phyloP scores from a whole-genome alignment of 2,329 filamentous ascomycete genomes.

The Fusarium albosuccineum region DNA sequence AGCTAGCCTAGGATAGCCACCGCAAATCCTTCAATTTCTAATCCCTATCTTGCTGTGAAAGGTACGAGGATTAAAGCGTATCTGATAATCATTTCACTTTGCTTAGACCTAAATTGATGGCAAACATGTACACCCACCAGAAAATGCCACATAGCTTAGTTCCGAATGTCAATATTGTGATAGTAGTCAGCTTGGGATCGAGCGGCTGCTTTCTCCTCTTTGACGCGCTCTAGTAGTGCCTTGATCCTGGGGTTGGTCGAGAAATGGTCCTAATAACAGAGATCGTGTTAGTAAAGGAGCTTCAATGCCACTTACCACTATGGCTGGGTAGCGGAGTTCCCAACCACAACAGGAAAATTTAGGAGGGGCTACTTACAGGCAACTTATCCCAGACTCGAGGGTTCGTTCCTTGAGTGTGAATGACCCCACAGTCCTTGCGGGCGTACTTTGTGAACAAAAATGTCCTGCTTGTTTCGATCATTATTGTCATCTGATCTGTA shows the following conservation, averaged over 20 bases:
- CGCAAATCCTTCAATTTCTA: too few relatives aligned
- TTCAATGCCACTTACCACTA: too few relatives aligned
- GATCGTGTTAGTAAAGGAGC: too few relatives aligned
- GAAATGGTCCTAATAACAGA: constrained; percentile 19
- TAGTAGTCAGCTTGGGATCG: constrained; percentile 12
- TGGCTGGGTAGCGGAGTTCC: too few relatives aligned
- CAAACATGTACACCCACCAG: too few relatives aligned
- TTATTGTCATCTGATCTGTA: constrained; percentile 31
- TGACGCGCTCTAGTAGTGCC: neutral
- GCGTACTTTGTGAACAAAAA: constrained; percentile 30
- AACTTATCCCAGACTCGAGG: constrained; percentile 24
- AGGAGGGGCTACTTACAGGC: too few relatives aligned
- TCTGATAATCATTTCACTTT: too few relatives aligned
- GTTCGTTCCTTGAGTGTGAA: constrained; percentile 21
- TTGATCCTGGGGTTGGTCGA: constrained; percentile 15
- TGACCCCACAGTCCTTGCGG: constrained; percentile 12
- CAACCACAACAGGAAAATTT: too few relatives aligned
- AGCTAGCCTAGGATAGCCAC: neutral
- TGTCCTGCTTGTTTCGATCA: constrained; percentile 18
- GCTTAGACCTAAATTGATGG: too few relatives aligned
- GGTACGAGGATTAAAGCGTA: too few relatives aligned
- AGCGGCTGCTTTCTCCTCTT: neutral
- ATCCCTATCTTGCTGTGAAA: too few relatives aligned
- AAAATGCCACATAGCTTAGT: too few relatives aligned
- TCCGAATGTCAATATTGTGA: constrained; percentile 2